Evolutionary conservation across 2,329 filamentous ascomycete genomes (phyloP).

Genomic region (Ceratocystis eucalypticola): DNA sequence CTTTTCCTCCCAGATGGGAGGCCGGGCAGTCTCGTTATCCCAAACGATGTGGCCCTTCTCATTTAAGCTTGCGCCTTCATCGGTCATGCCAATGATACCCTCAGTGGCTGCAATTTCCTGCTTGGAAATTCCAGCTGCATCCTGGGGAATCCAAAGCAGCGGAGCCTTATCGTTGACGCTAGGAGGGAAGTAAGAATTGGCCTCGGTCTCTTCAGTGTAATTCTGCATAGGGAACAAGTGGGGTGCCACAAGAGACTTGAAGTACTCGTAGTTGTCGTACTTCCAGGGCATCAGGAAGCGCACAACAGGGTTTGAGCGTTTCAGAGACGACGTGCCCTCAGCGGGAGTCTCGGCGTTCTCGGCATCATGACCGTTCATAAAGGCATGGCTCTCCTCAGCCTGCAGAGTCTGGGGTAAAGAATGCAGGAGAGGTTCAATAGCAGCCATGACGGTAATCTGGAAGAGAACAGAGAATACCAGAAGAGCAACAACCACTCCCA

Average conservation of each 20-base stretch:
- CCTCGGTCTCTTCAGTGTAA: conserved; percentile 37
- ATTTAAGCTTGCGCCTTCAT: conserved; percentile 58
- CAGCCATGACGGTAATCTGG: conserved; percentile 56
- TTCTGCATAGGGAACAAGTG: conserved; percentile 28
- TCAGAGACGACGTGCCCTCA: neutral
- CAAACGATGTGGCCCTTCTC: conserved; percentile 43
- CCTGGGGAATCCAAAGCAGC: conserved; percentile 73
- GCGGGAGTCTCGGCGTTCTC: conserved; percentile 23
- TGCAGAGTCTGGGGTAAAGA: conserved; percentile 52
- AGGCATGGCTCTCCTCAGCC: conserved; percentile 27
- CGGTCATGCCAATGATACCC: conserved; percentile 63
- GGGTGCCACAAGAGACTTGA: conserved; percentile 56
- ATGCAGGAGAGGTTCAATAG: conserved; percentile 57
- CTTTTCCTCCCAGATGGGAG: conserved; percentile 35
- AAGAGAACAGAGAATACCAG: conserved; percentile 64
- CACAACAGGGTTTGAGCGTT: conserved; percentile 13
- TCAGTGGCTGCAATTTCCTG: conserved; percentile 65
- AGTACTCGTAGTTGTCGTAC: conserved; percentile 55
- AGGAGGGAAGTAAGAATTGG: conserved; percentile 62
- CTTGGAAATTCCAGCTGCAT: conserved; percentile 57
- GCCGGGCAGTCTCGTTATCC: conserved; percentile 31
- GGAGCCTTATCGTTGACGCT: conserved; percentile 49
- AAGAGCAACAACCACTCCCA: conserved; percentile 63
- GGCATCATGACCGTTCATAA: conserved; percentile 28
- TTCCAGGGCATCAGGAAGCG: conserved; percentile 56